Evolutionary conservation across 1,284 basidiomycete species (phyloP).

Genomic region (Phellinidium pouzarii): DNA sequence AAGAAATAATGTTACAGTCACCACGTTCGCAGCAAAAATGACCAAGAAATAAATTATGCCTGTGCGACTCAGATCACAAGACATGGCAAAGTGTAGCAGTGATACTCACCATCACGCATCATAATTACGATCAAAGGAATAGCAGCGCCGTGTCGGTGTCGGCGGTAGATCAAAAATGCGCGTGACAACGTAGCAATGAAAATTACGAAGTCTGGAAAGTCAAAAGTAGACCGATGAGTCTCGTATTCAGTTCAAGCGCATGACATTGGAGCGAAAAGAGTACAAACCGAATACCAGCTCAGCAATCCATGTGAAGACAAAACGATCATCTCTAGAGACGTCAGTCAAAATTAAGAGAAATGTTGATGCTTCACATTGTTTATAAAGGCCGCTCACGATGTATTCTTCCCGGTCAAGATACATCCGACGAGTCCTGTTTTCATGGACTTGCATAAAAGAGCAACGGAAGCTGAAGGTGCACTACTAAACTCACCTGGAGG

Average conservation of each 20-base stretch:
- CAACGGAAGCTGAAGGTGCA: neutral
- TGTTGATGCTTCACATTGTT: too few species aligned
- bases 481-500: slow-evolving; percentile 9
- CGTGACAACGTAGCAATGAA: slow-evolving; percentile 15
- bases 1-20: slow-evolving; percentile 14
- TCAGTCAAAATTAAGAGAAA: neutral
- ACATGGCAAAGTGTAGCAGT: neutral
- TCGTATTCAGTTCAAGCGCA: neutral
- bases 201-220: slow-evolving; percentile 7
- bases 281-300: slow-evolving; percentile 14
- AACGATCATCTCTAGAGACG: slow-evolving; percentile 11
- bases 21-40: slow-evolving; percentile 15
- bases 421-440: slow-evolving; percentile 15
- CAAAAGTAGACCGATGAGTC: neutral
- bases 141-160: slow-evolving; percentile 13
- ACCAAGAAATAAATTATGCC: slow-evolving; percentile 16
- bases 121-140: slow-evolving; percentile 17
- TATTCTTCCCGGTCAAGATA: slow-evolving; percentile 12
- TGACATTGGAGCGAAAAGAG: neutral
- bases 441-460: neutral
- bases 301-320: slow-evolving; percentile 17
- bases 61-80: neutral
- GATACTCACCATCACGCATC: slow-evolving; percentile 16
- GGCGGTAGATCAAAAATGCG: slow-evolving; percentile 14
- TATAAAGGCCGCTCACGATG: slow-evolving; percentile 5